These are phyloP conservation scores for Podospora conica DNA, from an alignment of 495 filamentous ascomycete genomes.

Conservation along the genomic window DNA sequence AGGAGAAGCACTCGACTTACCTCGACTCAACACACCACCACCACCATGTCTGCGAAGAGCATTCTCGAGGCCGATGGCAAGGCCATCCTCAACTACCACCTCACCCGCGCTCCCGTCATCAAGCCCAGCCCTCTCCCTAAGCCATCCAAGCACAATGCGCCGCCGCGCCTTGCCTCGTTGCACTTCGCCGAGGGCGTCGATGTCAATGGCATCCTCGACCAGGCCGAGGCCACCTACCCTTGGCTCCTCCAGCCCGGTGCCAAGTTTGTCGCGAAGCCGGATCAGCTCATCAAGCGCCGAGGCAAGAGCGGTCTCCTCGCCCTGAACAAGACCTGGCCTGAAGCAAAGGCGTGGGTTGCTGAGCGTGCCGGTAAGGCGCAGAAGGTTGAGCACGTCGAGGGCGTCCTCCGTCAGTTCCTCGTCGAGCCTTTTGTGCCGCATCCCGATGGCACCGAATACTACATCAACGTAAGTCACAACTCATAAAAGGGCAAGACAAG, in stretches of 20 bases:
- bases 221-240: slow-evolving; percentile 90
- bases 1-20: slow-evolving; percentile 11
- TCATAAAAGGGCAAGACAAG: slow-evolving; percentile 82
- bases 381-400: slow-evolving; percentile 85
- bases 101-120: slow-evolving; percentile 95
- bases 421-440: slow-evolving; percentile 98
- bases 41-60: slow-evolving; percentile 93
- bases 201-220: slow-evolving; percentile 80
- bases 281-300: slow-evolving; percentile 98
- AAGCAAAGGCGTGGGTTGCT: slow-evolving; percentile 88
- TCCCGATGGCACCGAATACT: slow-evolving; percentile 88
- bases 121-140: slow-evolving; percentile 91
- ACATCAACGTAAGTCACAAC: slow-evolving; percentile 64
- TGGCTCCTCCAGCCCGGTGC: slow-evolving; percentile 78
- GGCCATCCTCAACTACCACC: slow-evolving; percentile 99
- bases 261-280: slow-evolving; percentile 98
- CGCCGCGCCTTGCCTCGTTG: slow-evolving; percentile 83
- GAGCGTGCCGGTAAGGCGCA: slow-evolving; percentile 84
- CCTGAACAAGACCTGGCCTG: slow-evolving; percentile 95
- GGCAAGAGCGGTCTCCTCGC: slow-evolving; percentile 97
- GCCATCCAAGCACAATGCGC: slow-evolving; percentile 82
- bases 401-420: slow-evolving; percentile 86
- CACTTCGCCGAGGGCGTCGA: slow-evolving; percentile 86
- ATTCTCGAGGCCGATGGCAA: slow-evolving; percentile 99
- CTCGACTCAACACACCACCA: slow-evolving; percentile 19